Evolutionary conservation across 2,329 filamentous ascomycete species (phyloP).

Genomic region (Aspergillus sergii): DNA sequence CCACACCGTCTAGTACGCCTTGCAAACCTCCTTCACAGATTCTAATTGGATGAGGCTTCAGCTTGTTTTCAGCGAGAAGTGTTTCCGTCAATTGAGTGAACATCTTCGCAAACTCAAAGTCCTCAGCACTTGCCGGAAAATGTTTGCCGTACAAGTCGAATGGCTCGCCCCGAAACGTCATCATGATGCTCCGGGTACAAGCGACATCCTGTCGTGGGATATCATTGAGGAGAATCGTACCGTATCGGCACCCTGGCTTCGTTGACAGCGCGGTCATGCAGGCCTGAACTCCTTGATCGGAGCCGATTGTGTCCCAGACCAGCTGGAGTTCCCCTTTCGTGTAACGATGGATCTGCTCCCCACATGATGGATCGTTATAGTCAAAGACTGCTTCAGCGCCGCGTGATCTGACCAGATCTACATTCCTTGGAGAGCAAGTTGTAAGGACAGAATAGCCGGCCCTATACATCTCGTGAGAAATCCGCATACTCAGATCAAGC

Average conservation of each 20-base stretch:
- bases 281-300: background rate
- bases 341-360: background rate
- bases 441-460: constrained; percentile 14
- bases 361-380: constrained; percentile 9
- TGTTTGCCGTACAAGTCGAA: background rate
- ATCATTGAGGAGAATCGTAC: background rate
- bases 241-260: background rate
- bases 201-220: background rate
- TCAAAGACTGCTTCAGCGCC: constrained; percentile 19
- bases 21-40: background rate
- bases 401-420: constrained; percentile 4
- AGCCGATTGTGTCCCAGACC: background rate
- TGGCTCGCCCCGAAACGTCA: background rate
- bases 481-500: background rate
- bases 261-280: background rate
- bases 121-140: background rate
- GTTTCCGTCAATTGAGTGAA: background rate
- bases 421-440: constrained; percentile 17
- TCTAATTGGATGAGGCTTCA: background rate
- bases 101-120: background rate
- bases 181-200: background rate
- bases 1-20: background rate
- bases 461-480: background rate
- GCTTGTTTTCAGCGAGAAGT: background rate
- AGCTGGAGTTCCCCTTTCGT: background rate